Conservation (phyloP, 306 rosid species). For the Oemleria cerasiformis region DNA sequence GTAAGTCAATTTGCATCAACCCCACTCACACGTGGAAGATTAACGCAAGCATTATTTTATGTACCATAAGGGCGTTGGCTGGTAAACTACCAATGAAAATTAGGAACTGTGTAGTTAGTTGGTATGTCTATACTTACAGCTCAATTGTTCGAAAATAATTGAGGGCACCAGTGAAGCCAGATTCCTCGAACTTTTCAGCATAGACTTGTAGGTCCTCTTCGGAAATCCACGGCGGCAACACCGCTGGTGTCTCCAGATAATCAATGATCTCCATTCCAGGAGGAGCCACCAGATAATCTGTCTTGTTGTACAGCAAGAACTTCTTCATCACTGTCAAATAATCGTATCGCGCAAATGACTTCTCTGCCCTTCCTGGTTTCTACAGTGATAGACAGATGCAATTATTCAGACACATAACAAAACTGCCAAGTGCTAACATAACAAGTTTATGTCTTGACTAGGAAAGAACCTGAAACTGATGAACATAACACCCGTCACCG, state of each 20-base stretch:
- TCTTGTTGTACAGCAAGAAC: slow-evolving; percentile 35
- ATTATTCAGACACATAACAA: neutral
- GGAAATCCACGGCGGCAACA: slow-evolving; percentile 61
- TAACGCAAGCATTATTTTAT: neutral
- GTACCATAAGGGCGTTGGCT: too few species aligned
- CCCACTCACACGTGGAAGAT: too few species aligned
- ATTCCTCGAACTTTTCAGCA: slow-evolving; percentile 67
- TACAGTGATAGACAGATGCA: slow-evolving; percentile 21
- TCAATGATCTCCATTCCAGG: slow-evolving; percentile 65
- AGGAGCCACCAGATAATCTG: slow-evolving; percentile 38
- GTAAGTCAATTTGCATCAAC: too few species aligned
- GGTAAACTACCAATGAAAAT: neutral
- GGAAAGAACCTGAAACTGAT: slow-evolving; percentile 61
- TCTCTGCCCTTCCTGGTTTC: slow-evolving; percentile 80
- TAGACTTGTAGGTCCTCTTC: slow-evolving; percentile 62
- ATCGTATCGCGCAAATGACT: slow-evolving; percentile 72
- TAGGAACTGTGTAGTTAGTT: neutral
- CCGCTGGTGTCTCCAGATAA: slow-evolving; percentile 58
- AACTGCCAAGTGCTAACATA: neutral
- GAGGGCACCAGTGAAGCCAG: slow-evolving; percentile 76
- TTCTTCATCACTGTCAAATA: slow-evolving; percentile 70
- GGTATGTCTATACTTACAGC: slow-evolving; percentile 35
- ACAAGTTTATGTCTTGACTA: neutral
- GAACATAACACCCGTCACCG: slow-evolving; percentile 46
- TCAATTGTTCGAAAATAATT: slow-evolving; percentile 67